Conservation (phyloP, 2,329 filamentous ascomycete species). For the Penicillium fuscoglaucum region DNA sequence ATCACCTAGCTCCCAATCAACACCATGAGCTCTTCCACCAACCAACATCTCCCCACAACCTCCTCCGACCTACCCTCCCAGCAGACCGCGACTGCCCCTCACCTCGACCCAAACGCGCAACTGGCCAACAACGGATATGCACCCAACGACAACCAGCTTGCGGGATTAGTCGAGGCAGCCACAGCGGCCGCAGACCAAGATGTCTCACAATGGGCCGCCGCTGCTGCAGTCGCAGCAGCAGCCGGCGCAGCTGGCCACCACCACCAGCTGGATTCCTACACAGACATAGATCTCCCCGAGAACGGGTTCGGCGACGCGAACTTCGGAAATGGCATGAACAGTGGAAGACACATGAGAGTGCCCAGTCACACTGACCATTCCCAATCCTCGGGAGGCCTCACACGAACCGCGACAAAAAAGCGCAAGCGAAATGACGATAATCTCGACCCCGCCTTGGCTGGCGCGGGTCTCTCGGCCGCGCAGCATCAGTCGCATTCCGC, state of each 20-base stretch:
- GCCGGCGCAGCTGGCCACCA: slow-evolving; percentile 48
- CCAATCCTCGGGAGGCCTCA: slow-evolving; percentile 34
- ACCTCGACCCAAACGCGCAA: slow-evolving; percentile 35
- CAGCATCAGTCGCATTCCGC: slow-evolving; percentile 29
- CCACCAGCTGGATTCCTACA: slow-evolving; percentile 43
- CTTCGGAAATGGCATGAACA: slow-evolving; percentile 31
- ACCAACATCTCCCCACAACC: slow-evolving; percentile 31
- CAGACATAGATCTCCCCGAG: slow-evolving; percentile 43
- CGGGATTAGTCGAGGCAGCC: slow-evolving; percentile 48
- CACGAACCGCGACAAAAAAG: slow-evolving; percentile 41
- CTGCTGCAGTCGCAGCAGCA: slow-evolving; percentile 49
- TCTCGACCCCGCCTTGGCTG: slow-evolving; percentile 39
- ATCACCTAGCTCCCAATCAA: background rate
- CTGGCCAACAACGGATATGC: slow-evolving; percentile 33
- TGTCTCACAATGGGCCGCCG: slow-evolving; percentile 44
- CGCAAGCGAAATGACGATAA: slow-evolving; percentile 44
- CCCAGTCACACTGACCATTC: slow-evolving; percentile 31
- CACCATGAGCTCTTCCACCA: slow-evolving; percentile 33
- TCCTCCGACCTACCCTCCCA: slow-evolving; percentile 31
- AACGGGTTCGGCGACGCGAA: slow-evolving; percentile 41
- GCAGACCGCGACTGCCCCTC: slow-evolving; percentile 24
- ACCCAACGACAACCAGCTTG: slow-evolving; percentile 46
- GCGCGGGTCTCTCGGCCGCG: slow-evolving; percentile 25
- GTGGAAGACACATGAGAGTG: slow-evolving; percentile 30
- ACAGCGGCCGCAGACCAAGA: slow-evolving; percentile 47